Conservation (phyloP, 352 stramenopile species). For the Globisporangium paddicum region DNA sequence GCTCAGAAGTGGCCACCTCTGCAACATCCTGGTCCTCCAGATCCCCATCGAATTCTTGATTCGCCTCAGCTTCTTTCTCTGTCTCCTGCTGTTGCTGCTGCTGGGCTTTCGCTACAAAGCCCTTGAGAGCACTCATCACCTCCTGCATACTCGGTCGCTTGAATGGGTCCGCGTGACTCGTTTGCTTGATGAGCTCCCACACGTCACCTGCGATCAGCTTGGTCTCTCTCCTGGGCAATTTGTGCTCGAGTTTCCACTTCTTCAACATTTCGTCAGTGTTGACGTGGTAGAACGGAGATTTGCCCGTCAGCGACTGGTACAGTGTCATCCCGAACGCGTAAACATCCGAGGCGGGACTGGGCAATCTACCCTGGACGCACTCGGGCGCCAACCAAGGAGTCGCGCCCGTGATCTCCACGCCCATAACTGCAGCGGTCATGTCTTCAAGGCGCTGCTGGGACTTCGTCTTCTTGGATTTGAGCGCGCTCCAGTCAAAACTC, state of each 20-base stretch:
- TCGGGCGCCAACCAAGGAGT: slow-evolving; percentile 13
- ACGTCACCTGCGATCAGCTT: neutral
- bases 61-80: neutral
- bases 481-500: slow-evolving; percentile 9
- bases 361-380: slow-evolving; percentile 13
- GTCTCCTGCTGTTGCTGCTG: neutral
- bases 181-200: slow-evolving; percentile 4
- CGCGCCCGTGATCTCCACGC: slow-evolving; percentile 7
- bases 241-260: neutral
- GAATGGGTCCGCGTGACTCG: neutral
- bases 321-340: slow-evolving; percentile 22
- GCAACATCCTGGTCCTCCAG: neutral
- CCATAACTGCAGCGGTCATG: neutral
- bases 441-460: neutral
- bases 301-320: slow-evolving; percentile 12
- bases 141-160: neutral
- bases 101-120: neutral
- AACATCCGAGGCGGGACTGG: slow-evolving; percentile 13
- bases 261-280: neutral
- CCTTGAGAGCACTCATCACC: neutral
- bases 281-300: slow-evolving; percentile 9
- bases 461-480: slow-evolving; percentile 3
- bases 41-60: neutral
- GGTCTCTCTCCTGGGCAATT: neutral
- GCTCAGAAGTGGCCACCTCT: too few relatives aligned